phyloP scores from a whole-genome alignment of 1,284 basidiomycete genomes.

The Marasmius tenuissimus region DNA sequence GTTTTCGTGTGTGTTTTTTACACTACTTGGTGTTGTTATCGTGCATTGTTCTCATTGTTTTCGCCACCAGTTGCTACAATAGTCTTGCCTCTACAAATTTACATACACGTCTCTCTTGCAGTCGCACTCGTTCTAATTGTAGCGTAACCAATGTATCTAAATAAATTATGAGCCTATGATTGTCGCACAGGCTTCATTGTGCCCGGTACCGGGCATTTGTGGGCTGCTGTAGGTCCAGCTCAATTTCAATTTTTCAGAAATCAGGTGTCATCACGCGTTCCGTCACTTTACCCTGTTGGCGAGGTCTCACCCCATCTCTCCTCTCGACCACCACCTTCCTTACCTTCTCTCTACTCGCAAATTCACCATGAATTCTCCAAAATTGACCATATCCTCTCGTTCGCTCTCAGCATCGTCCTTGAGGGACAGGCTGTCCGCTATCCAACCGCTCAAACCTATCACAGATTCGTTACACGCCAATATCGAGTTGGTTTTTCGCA shows the following conservation, averaged over 20 bases:
- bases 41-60: no score
- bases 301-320: not conserved
- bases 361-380: not conserved
- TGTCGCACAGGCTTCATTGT: not conserved
- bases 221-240: not conserved
- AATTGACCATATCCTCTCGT: conserved; percentile 22
- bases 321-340: not conserved
- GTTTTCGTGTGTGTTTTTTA: no score
- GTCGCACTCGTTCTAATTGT: no score
- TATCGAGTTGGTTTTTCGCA: conserved; percentile 57
- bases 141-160: not conserved
- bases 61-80: no score
- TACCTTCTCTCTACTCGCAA: not conserved
- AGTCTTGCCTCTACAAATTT: no score
- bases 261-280: not conserved
- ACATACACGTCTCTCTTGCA: no score
- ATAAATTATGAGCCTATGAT: not conserved
- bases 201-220: not conserved
- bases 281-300: not conserved
- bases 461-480: conserved; percentile 57
- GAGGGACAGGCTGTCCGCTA: conserved; percentile 57
- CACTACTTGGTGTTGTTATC: no score
- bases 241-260: not conserved
- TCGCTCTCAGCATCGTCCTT: conserved; percentile 49
- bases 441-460: conserved; percentile 59